These are phyloP conservation scores for Cladophialophora bantiana DNA, from an alignment of 2,329 filamentous ascomycete genomes.

Conservation along the genomic window DNA sequence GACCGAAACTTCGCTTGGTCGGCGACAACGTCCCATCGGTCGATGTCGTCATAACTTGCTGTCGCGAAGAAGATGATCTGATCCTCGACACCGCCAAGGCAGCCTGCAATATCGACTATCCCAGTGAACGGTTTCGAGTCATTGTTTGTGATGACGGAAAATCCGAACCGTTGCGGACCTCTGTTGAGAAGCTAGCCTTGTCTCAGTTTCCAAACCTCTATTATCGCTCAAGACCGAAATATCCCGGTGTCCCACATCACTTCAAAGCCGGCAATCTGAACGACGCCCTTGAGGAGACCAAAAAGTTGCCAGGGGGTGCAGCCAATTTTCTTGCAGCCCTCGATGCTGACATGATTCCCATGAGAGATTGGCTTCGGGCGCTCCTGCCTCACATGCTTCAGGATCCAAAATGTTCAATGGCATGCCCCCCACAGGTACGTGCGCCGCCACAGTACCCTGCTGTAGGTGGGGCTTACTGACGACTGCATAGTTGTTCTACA, in stretches of 20 bases:
- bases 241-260: conserved; percentile 34
- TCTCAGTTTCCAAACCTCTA: conserved; percentile 47
- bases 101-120: conserved; percentile 62
- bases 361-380: conserved; percentile 41
- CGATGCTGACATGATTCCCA: conserved; percentile 45
- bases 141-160: conserved; percentile 60
- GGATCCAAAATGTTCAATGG: conserved; percentile 38
- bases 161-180: conserved; percentile 47
- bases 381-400: conserved; percentile 40
- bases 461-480: neutral
- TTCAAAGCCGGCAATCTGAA: conserved; percentile 42
- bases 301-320: conserved; percentile 33
- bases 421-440: conserved; percentile 40
- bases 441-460: neutral
- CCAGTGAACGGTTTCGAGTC: conserved; percentile 59
- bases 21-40: conserved; percentile 60
- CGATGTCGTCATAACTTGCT: conserved; percentile 65
- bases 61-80: conserved; percentile 62
- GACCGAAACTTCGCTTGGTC: conserved; percentile 32
- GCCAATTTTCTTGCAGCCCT: conserved; percentile 42
- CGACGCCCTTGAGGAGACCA: conserved; percentile 34
- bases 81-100: conserved; percentile 62
- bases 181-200: conserved; percentile 49
- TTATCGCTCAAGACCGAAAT: conserved; percentile 50
- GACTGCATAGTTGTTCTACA: conserved; percentile 41